A percentile compares a stretch with the other conserved stretches of the same genome.
These are phyloP conservation scores for Xylaria acuta DNA, from an alignment of 495 filamentous ascomycete species.

Conservation along the genomic window DNA sequence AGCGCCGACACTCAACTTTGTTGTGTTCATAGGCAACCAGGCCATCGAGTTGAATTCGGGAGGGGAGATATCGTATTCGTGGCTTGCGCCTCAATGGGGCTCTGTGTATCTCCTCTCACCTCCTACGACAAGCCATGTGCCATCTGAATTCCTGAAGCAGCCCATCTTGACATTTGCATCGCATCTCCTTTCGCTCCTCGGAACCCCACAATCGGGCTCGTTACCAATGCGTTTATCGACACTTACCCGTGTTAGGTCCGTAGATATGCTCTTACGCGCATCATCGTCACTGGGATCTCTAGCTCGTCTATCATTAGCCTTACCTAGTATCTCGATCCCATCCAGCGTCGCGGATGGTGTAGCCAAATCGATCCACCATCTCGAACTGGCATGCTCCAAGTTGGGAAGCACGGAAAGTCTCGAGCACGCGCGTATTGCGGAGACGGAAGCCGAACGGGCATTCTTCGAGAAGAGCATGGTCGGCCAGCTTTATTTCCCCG, in stretches of 20 bases:
- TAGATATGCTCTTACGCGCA: conserved; percentile 85
- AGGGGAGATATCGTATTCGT: conserved; percentile 78
- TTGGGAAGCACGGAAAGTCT: conserved; percentile 68
- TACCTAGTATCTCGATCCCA: conserved; percentile 91
- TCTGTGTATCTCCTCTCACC: conserved; percentile 82
- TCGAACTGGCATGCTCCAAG: conserved; percentile 76
- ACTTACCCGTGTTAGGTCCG: conserved; percentile 80
- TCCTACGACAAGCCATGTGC: conserved; percentile 45
- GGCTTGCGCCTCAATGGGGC: conserved; percentile 97
- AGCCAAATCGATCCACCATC: conserved; percentile 74
- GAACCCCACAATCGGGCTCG: conserved; percentile 78
- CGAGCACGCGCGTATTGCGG: conserved; percentile 80
- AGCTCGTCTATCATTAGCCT: conserved; percentile 80
- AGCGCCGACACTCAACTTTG: conserved; percentile 94
- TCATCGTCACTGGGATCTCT: conserved; percentile 94
- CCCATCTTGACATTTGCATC: conserved; percentile 89
- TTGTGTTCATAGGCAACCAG: conserved; percentile 77
- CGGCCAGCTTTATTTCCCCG: conserved; percentile 94
- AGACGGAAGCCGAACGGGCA: conserved; percentile 86
- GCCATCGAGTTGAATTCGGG: conserved; percentile 43
- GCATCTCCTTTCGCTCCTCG: conserved; percentile 88
- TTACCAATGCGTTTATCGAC: conserved; percentile 86
- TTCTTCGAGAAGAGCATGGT: conserved; percentile 99
- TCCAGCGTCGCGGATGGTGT: conserved; percentile 85
- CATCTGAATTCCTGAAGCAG: conserved; percentile 67